Evolutionary conservation across 2,329 filamentous ascomycete species (phyloP).

Genomic region (Hymenoscyphus infarciens): DNA sequence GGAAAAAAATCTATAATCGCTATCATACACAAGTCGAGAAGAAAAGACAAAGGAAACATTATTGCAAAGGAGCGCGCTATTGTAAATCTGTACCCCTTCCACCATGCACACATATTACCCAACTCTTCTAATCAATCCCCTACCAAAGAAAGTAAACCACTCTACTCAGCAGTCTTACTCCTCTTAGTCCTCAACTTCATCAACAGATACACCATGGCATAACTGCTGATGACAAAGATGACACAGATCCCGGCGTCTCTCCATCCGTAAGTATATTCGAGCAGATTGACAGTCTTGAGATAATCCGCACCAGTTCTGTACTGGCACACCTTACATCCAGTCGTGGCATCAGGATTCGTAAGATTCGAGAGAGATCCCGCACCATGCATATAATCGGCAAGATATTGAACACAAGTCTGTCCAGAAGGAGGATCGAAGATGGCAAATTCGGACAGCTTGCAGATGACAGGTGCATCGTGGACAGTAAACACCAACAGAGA

Average conservation of each 20-base stretch:
- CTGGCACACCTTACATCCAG: slow-evolving; percentile 57
- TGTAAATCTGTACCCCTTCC: too few species aligned
- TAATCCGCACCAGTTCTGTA: slow-evolving; percentile 58
- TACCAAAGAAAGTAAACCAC: neutral
- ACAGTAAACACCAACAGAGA: slow-evolving; percentile 50
- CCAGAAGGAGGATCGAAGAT: slow-evolving; percentile 33
- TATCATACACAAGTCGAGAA: too few species aligned
- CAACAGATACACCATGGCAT: slow-evolving; percentile 43
- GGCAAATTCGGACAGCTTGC: slow-evolving; percentile 47
- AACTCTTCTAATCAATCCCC: too few species aligned
- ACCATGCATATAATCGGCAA: slow-evolving; percentile 47
- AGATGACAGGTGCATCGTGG: slow-evolving; percentile 46
- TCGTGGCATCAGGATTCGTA: slow-evolving; percentile 55
- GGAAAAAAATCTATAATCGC: too few species aligned
- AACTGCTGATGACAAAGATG: slow-evolving; percentile 42
- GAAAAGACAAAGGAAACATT: too few species aligned
- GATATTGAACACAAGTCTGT: slow-evolving; percentile 59
- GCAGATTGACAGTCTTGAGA: slow-evolving; percentile 54
- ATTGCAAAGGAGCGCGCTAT: too few species aligned
- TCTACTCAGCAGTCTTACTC: slow-evolving; percentile 41
- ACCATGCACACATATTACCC: too few species aligned
- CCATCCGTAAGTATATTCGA: slow-evolving; percentile 62
- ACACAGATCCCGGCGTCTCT: slow-evolving; percentile 54
- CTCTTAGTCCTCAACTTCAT: slow-evolving; percentile 48
- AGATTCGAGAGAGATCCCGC: slow-evolving; percentile 49